Conservation (phyloP, 495 filamentous ascomycete species). For the Astrocystis sublimbata region DNA sequence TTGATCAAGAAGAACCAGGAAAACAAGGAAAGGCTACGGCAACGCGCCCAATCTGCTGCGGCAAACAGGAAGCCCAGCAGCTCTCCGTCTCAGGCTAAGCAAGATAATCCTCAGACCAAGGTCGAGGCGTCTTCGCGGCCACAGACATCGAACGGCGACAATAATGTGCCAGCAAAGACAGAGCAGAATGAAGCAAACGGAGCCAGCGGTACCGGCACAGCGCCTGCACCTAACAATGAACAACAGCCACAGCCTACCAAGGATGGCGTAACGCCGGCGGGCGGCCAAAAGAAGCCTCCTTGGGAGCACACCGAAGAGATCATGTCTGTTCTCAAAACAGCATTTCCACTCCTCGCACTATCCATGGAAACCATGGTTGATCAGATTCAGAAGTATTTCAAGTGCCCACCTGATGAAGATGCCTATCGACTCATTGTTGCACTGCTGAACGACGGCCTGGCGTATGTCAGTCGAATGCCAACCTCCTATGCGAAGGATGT, state of each 20-base stretch:
- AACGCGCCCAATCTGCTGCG: slow-evolving; percentile 43
- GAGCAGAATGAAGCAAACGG: slow-evolving; percentile 50
- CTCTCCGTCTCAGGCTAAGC: slow-evolving; percentile 40
- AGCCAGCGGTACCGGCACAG: slow-evolving; percentile 30
- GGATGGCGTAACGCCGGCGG: slow-evolving; percentile 38
- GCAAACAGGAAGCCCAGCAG: slow-evolving; percentile 39
- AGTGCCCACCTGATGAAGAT: slow-evolving; percentile 96
- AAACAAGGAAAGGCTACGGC: slow-evolving; percentile 67
- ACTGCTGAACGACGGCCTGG: slow-evolving; percentile 87
- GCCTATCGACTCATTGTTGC: slow-evolving; percentile 97
- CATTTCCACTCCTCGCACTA: slow-evolving; percentile 89
- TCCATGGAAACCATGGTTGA: slow-evolving; percentile 99
- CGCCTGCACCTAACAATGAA: slow-evolving; percentile 38
- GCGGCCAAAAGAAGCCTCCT: slow-evolving; percentile 68
- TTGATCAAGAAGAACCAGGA: slow-evolving; percentile 87
- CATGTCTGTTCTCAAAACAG: slow-evolving; percentile 89
- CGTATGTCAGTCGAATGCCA: slow-evolving; percentile 85
- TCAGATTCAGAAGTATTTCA: slow-evolving; percentile 97
- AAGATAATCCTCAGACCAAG: slow-evolving; percentile 41
- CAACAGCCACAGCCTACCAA: slow-evolving; percentile 29
- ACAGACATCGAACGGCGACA: slow-evolving; percentile 50
- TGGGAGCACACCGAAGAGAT: slow-evolving; percentile 98
- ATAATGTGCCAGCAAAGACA: slow-evolving; percentile 39
- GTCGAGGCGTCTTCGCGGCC: slow-evolving; percentile 50
- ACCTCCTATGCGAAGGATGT: slow-evolving; percentile 83